phyloP scores from a whole-genome alignment of 2,329 filamentous ascomycete genomes.

The Calonectria henricotiae region DNA sequence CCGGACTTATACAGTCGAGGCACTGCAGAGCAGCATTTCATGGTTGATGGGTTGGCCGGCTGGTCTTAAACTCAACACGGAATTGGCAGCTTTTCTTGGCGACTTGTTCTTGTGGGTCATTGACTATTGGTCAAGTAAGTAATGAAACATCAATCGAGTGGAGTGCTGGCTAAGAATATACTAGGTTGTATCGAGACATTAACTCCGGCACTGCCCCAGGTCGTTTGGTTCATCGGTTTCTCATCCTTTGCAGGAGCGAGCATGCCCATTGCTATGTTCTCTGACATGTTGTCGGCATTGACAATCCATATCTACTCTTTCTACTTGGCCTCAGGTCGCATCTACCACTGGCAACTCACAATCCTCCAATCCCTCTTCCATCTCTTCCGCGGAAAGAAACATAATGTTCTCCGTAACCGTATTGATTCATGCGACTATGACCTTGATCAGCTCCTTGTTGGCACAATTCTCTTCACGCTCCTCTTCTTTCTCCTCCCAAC shows the following conservation, averaged over 20 bases:
- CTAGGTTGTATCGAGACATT: constrained; percentile 84
- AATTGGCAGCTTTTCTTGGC: constrained; percentile 93
- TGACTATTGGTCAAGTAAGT: constrained; percentile 92
- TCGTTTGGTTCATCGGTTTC: constrained; percentile 94
- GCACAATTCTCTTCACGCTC: constrained; percentile 96
- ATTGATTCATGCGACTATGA: constrained; percentile 99
- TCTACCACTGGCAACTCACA: constrained; percentile 98
- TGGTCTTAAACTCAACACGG: constrained; percentile 94
- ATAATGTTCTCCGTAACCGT: constrained; percentile 95
- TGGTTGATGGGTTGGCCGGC: constrained; percentile 98
- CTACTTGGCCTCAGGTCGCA: constrained; percentile 95
- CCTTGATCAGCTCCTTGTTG: constrained; percentile 94
- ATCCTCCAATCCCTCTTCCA: constrained; percentile 99
- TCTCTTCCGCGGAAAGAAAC: constrained; percentile 97
- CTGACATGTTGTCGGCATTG: constrained; percentile 90
- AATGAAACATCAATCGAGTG: not conserved
- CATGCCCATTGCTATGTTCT: constrained; percentile 96
- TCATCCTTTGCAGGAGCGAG: constrained; percentile 96
- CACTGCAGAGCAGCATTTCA: constrained; percentile 88
- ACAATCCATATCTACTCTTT: constrained; percentile 99
- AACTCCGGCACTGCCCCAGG: constrained; percentile 84
- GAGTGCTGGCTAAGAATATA: constrained; percentile 45
- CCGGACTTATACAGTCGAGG: constrained; percentile 88
- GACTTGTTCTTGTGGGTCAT: constrained; percentile 99
- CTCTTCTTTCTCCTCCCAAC: constrained; percentile 96